phyloP scores from a whole-genome alignment of 2,329 filamentous ascomycete genomes.

The Pseudogymnoascus sp. region DNA sequence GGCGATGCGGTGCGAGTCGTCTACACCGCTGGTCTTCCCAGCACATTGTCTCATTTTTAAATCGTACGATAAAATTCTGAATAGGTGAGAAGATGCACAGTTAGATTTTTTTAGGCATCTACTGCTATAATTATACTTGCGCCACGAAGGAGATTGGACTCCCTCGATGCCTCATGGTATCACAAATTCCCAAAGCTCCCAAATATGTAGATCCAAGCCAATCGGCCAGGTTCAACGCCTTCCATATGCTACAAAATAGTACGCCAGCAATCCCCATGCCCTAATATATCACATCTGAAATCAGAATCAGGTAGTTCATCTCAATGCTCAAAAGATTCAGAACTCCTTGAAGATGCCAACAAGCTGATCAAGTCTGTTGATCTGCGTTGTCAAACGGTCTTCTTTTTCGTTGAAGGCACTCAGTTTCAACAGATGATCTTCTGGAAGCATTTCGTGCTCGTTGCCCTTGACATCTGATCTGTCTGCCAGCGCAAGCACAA shows the following conservation, averaged over 20 bases:
- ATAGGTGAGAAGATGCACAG: conserved; percentile 1
- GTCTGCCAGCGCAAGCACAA: conserved; percentile 72
- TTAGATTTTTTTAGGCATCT: not conserved
- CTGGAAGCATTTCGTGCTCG: conserved; percentile 70
- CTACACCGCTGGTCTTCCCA: not conserved
- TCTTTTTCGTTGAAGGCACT: conserved; percentile 53
- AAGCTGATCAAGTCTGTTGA: conserved; percentile 75
- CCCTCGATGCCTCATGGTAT: conserved; percentile 5
- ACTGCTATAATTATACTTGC: conserved; percentile 5
- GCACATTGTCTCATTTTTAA: not conserved
- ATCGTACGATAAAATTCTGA: not conserved
- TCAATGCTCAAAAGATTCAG: conserved; percentile 31
- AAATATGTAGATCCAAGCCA: conserved; percentile 9
- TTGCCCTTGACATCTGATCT: conserved; percentile 78
- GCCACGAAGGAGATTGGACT: not conserved
- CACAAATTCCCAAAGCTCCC: conserved; percentile 5
- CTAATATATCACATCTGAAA: conserved; percentile 7
- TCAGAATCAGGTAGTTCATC: not conserved
- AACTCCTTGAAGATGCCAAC: conserved; percentile 77
- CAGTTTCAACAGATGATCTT: conserved; percentile 61
- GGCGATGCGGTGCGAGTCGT: not conserved
- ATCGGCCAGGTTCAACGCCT: conserved; percentile 7
- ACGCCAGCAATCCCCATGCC: not conserved
- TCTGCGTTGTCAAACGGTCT: conserved; percentile 68
- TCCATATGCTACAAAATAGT: conserved; percentile 5